phyloP scores from a whole-genome alignment of 495 filamentous ascomycete genomes.

The Daldinia caldariorum region DNA sequence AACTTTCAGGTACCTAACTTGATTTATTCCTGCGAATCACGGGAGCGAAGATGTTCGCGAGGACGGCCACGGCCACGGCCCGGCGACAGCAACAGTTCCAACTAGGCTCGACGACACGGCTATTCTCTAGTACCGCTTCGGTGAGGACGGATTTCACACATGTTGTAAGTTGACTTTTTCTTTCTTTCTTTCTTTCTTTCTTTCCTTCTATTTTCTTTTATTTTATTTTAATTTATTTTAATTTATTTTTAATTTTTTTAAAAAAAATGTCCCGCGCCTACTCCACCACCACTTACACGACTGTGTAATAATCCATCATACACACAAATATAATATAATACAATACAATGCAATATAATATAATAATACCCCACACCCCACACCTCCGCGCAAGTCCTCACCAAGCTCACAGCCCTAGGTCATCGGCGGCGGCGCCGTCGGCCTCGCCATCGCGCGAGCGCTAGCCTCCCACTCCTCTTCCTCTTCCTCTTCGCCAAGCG shows the following conservation, averaged over 20 bases:
- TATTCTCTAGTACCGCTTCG: conserved; percentile 48
- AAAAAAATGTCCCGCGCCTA: too few species aligned
- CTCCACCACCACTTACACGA: background rate
- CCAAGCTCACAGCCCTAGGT: conserved; percentile 59
- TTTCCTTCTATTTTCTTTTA: too few species aligned
- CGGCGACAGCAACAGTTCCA: conserved; percentile 17
- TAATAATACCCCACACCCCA: too few species aligned
- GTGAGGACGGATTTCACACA: conserved; percentile 79
- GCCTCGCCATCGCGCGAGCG: conserved; percentile 84
- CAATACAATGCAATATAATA: too few species aligned
- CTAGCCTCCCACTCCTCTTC: conserved; percentile 66
- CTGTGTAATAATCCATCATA: too few species aligned
- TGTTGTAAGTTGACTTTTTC: conserved; percentile 61
- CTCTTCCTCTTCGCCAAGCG: conserved; percentile 39
- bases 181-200: too few species aligned
- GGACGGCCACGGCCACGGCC: conserved; percentile 27
- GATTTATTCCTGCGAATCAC: background rate
- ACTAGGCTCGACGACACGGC: conserved; percentile 9
- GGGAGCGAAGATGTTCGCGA: conserved; percentile 31
- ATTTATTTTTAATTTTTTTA: too few species aligned
- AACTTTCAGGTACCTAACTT: background rate
- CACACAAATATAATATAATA: too few species aligned
- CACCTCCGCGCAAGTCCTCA: conserved; percentile 1
- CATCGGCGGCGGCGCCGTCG: conserved; percentile 91
- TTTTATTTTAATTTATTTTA: too few species aligned